phyloP scores from a whole-genome alignment of 805 yeast species.

The Ogataea naganishii region DNA sequence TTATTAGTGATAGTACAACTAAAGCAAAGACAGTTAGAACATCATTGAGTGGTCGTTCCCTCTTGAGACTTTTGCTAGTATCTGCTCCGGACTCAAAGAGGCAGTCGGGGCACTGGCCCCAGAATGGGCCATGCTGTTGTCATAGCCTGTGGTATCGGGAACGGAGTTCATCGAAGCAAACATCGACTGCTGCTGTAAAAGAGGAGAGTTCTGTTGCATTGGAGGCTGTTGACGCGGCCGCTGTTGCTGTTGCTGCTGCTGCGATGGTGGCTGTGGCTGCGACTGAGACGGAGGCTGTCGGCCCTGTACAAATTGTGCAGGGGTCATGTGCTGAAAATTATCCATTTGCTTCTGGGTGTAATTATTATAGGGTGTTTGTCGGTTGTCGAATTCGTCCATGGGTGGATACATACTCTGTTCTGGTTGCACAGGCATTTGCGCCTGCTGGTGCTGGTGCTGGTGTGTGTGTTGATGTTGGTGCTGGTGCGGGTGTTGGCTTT shows the following conservation, averaged over 20 bases:
- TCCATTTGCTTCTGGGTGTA: too few relatives aligned
- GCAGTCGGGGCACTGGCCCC: constrained; percentile 7
- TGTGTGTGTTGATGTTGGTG: constrained; percentile 7
- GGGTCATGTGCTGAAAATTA: too few relatives aligned
- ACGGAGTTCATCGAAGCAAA: not conserved
- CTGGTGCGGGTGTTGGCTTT: constrained; percentile 6
- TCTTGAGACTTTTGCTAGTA: constrained; percentile 21
- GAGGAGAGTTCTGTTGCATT: not conserved
- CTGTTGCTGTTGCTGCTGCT: constrained; percentile 1
- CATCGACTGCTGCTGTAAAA: not conserved
- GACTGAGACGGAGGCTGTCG: too few relatives aligned
- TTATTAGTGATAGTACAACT: too few relatives aligned
- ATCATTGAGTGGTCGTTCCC: too few relatives aligned
- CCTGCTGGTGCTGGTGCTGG: constrained; percentile 4
- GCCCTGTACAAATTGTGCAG: too few relatives aligned
- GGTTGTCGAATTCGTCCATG: too few relatives aligned
- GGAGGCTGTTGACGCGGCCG: constrained; percentile 1
- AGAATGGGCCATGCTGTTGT: constrained; percentile 2
- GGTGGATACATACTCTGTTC: too few relatives aligned
- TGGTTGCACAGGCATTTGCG: too few relatives aligned
- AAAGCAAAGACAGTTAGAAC: too few relatives aligned
- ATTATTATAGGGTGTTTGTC: too few relatives aligned
- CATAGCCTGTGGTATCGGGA: constrained; percentile 2
- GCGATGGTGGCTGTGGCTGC: constrained; percentile 2
- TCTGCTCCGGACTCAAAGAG: constrained; percentile 25